A percentile compares a stretch with the other conserved stretches of the same genome.
Evolutionary conservation across 805 yeast genomes (phyloP).

Genomic region (Yarrowia osloensis): DNA sequence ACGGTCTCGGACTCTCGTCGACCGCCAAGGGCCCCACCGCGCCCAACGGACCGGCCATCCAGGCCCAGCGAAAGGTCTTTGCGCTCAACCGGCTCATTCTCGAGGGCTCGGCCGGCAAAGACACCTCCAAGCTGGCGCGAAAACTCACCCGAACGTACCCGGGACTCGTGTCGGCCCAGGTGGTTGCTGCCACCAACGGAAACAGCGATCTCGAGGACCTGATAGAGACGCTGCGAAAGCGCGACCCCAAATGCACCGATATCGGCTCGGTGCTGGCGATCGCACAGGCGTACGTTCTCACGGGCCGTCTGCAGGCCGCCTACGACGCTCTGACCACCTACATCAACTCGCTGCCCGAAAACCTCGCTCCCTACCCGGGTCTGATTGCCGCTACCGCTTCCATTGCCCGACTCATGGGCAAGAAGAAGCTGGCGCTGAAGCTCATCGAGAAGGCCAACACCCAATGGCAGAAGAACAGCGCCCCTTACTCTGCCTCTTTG

Average conservation of each 20-base stretch:
- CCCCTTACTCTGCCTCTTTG: slow-evolving; percentile 30
- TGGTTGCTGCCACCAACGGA: slow-evolving; percentile 25
- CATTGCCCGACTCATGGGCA: slow-evolving; percentile 52
- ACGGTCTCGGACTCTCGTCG: slow-evolving; percentile 14
- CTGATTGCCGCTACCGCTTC: slow-evolving; percentile 53
- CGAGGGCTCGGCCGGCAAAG: slow-evolving; percentile 44
- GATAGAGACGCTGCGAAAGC: slow-evolving; percentile 23
- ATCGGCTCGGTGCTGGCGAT: slow-evolving; percentile 39
- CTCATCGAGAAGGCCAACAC: slow-evolving; percentile 44
- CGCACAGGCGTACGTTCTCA: slow-evolving; percentile 38
- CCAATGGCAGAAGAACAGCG: slow-evolving; percentile 34
- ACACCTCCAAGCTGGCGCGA: slow-evolving; percentile 34
- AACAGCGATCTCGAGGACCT: slow-evolving; percentile 24
- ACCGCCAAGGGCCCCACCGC: slow-evolving; percentile 13
- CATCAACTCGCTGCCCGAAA: slow-evolving; percentile 32
- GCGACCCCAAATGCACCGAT: slow-evolving; percentile 38
- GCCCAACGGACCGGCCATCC: slow-evolving; percentile 16
- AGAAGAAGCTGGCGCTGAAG: slow-evolving; percentile 42
- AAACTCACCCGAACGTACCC: slow-evolving; percentile 34
- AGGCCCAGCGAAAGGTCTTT: slow-evolving; percentile 38
- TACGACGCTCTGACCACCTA: slow-evolving; percentile 39
- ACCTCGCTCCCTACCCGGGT: slow-evolving; percentile 46
- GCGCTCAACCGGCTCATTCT: slow-evolving; percentile 48
- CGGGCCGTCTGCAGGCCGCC: slow-evolving; percentile 38
- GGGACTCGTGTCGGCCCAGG: slow-evolving; percentile 32